Percentiles rank a stretch among this genome's conserved stretches.
phyloP scores from a whole-genome alignment of 202 grass and related monocot species.

The Alloteropsis angusta region DNA sequence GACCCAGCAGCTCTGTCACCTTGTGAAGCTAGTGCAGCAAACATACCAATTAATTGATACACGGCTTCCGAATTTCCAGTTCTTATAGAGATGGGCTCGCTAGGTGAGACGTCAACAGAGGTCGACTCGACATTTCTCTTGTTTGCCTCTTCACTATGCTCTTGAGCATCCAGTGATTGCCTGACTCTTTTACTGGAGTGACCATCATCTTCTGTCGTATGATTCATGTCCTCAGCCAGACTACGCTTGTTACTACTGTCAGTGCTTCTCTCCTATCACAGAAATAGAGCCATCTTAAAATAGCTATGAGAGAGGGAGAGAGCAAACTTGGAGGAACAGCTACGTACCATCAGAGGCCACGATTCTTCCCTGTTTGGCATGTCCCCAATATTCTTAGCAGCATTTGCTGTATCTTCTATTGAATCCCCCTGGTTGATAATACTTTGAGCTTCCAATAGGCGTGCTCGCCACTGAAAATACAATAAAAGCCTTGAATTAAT shows the following conservation, averaged over 20 bases:
- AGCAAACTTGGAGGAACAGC: constrained; percentile 1
- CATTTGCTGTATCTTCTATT: constrained; percentile 35
- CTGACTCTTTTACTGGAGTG: constrained; percentile 62
- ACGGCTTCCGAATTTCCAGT: constrained; percentile 76
- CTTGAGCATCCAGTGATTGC: constrained; percentile 42
- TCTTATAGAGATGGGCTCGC: constrained; percentile 24
- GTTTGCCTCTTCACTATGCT: constrained; percentile 24
- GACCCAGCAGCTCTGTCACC: constrained; percentile 72
- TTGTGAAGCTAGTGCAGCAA: constrained; percentile 77
- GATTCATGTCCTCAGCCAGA: constrained; percentile 42
- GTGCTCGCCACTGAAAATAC: constrained; percentile 64
- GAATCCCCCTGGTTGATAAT: constrained; percentile 56
- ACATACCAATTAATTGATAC: constrained; percentile 89
- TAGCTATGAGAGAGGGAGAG: not conserved
- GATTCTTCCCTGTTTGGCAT: constrained; percentile 35
- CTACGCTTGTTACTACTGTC: constrained; percentile 57
- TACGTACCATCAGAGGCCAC: constrained; percentile 36
- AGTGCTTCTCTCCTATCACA: constrained; percentile 49
- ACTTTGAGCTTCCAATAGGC: constrained; percentile 75
- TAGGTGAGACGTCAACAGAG: constrained; percentile 23
- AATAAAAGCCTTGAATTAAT: constrained; percentile 11
- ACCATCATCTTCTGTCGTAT: constrained; percentile 44
- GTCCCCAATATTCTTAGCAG: constrained; percentile 24
- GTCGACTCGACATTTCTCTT: constrained; percentile 22
- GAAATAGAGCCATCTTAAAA: constrained; percentile 26